Base-by-base conservation (phyloP, 2,329 filamentous ascomycete species). In the Pseudogymnoascus sp. region DNA sequence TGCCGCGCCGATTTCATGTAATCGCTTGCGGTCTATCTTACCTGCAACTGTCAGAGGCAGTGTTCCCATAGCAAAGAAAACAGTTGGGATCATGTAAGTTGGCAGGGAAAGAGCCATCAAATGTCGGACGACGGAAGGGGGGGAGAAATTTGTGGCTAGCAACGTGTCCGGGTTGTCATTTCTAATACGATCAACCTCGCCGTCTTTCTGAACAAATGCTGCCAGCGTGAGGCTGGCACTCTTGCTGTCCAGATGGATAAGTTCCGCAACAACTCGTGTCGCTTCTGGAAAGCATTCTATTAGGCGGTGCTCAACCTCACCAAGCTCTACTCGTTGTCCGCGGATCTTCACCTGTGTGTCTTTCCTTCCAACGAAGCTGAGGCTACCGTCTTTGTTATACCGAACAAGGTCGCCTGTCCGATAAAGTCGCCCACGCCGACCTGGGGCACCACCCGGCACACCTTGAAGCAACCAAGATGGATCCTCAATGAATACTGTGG, bases 321-420 rank as follows among this genome's bases (percentile, higher is more conserved):
- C 81, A 64, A 87, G 82, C 66, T 88, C 85, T 7, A 87, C 76
- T 40, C 85, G 75, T 68, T 87, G 85, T 0, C 85, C 85, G 33
- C 84, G 79, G 21, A 87, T 74, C 69, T 87, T 87, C 61, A 86
- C 79, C 71, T 87, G 85, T 33, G 84, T 82, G 67, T 87, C 85
- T 48, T 80, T 80, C 18, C 84, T 79, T 6, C 84, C 84, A 40
- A 85, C 72, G 70, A 87, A 87, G 31, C 81, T 79, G 64, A 87
- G 84, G 15, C 79, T 80, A 12, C 77, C 77, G 67, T 87, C 80
- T 59, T 82, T 74, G 29, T 86, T 70, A 45, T 85, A 75, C 39
- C 84, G 76, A 6, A 86, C 84, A 1, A 87, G 72, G 70, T 87
- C 84, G 8, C 85, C 84, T 6, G 84, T 87, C n/a, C 83, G 77